Conservation (phyloP, 805 yeast genomes). For the Torulaspora indica region DNA sequence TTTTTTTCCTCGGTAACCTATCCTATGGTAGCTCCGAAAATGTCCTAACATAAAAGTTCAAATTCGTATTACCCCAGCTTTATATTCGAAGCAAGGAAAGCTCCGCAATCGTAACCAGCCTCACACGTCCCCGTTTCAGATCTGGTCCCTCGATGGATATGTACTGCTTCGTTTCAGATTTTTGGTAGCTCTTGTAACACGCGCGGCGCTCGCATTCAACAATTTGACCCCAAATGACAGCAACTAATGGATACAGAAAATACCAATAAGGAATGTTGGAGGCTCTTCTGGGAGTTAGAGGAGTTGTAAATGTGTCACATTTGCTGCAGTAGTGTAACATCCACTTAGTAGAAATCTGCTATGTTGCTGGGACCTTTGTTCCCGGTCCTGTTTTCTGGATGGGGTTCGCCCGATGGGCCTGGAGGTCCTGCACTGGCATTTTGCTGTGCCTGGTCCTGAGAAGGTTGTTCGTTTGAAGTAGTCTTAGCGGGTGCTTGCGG, state of each 20-base stretch:
- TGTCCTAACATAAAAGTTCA: not conserved
- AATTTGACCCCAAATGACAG: constrained; percentile 8
- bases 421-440: not conserved
- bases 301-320: not conserved
- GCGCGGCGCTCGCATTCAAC: constrained; percentile 5
- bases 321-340: not conserved
- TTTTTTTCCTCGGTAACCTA: not conserved
- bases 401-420: not conserved
- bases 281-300: not conserved
- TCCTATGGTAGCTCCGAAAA: not conserved
- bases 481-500: constrained; percentile 6
- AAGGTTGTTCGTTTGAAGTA: not conserved
- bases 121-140: not conserved
- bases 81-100: not conserved
- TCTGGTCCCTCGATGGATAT: not conserved
- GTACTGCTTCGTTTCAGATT: constrained; percentile 6
- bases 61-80: not conserved
- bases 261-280: not conserved
- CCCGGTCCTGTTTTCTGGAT: constrained; percentile 1
- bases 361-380: constrained; percentile 10
- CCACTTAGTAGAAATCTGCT: constrained; percentile 14
- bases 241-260: not conserved
- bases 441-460: not conserved
- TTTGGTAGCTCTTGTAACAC: constrained; percentile 3
- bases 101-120: not conserved